Evolutionary conservation across 345 rosid species (phyloP).

Genomic region (Euphorbia lathyris): DNA sequence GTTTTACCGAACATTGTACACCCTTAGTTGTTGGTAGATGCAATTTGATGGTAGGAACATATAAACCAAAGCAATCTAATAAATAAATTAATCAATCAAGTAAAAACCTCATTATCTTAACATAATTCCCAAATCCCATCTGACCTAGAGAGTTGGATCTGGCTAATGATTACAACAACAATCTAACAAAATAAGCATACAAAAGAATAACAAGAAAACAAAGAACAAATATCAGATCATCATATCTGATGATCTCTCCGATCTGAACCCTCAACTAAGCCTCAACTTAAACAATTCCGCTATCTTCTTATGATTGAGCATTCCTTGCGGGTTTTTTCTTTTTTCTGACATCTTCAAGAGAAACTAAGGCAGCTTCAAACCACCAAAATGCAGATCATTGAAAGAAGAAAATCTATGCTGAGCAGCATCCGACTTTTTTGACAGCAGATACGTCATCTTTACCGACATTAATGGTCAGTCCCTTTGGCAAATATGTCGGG

Average conservation of each 20-base stretch:
- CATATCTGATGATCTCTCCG: not conserved
- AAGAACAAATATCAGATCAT: not conserved
- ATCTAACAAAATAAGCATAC: constrained; percentile 6
- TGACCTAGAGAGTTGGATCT: constrained; percentile 20
- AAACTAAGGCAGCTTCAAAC: constrained; percentile 7
- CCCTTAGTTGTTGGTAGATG: too few species aligned
- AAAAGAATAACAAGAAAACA: constrained; percentile 16
- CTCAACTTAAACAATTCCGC: not conserved
- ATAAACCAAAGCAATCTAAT: not conserved
- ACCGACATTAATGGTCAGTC: constrained; percentile 21
- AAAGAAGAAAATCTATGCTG: constrained; percentile 5
- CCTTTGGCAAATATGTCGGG: constrained; percentile 26
- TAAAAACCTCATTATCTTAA: constrained; percentile 16
- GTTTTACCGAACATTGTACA: too few species aligned
- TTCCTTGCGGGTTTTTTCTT: not conserved
- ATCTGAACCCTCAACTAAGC: constrained; percentile 13
- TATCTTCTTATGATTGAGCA: not conserved
- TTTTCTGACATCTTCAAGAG: not conserved
- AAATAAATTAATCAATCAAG: constrained; percentile 16
- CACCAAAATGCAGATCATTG: constrained; percentile 3
- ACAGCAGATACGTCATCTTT: constrained; percentile 34
- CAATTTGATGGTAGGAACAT: too few species aligned
- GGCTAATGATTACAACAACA: constrained; percentile 14
- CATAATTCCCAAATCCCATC: constrained; percentile 19
- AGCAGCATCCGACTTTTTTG: constrained; percentile 30